Percentiles rank a stretch among this genome's conserved stretches.
These are phyloP conservation scores for Carex arenaria DNA, from an alignment of 202 grass and related monocot species.

Conservation along the genomic window DNA sequence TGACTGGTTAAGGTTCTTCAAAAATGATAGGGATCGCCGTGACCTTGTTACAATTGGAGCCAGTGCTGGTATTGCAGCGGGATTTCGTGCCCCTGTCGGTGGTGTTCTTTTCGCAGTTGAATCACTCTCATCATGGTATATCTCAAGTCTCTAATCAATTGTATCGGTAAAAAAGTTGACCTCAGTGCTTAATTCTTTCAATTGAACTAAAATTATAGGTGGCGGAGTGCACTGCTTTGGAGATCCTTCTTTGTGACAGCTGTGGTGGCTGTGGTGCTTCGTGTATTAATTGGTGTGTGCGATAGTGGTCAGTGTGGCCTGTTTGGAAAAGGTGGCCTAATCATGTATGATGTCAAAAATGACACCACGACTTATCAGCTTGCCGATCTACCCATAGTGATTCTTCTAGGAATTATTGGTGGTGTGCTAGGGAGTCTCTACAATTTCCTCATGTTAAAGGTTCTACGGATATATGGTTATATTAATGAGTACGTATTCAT, in stretches of 20 bases:
- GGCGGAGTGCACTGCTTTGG: constrained; percentile 88
- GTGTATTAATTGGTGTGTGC: constrained; percentile 63
- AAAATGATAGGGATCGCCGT: constrained; percentile 84
- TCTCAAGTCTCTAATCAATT: constrained; percentile 4
- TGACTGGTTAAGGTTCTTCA: constrained; percentile 90
- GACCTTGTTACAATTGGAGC: constrained; percentile 88
- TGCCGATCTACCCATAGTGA: constrained; percentile 70
- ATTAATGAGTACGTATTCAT: constrained; percentile 57
- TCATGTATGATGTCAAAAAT: constrained; percentile 86
- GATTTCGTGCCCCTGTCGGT: constrained; percentile 79
- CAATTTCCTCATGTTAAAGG: constrained; percentile 75
- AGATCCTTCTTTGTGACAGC: constrained; percentile 88
- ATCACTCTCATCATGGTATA: constrained; percentile 78
- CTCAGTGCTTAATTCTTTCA: background rate
- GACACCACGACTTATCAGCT: constrained; percentile 72
- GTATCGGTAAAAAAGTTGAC: background rate
- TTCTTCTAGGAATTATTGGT: constrained; percentile 77
- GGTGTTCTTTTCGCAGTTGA: constrained; percentile 85
- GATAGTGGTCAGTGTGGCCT: constrained; percentile 54
- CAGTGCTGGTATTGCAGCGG: constrained; percentile 59
- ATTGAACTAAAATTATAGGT: constrained; percentile 34
- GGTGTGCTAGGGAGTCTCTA: constrained; percentile 64
- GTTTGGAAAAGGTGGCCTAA: constrained; percentile 75
- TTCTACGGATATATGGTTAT: constrained; percentile 46
- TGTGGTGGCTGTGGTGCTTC: constrained; percentile 79